phyloP scores from a whole-genome alignment of 176 grass and related monocot species.

The Paspalum notatum region DNA sequence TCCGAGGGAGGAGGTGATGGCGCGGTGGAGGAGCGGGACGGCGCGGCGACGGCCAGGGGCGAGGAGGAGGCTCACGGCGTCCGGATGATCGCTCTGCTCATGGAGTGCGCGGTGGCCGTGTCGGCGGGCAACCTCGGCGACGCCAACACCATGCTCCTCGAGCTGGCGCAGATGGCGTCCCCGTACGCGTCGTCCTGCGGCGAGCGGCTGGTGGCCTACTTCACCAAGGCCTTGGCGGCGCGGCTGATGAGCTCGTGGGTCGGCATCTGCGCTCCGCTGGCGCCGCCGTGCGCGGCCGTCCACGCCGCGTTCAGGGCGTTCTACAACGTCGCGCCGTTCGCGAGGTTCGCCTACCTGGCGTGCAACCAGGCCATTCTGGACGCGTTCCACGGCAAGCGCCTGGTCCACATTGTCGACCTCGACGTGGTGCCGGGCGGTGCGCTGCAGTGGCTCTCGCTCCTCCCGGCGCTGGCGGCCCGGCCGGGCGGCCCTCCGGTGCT shows the following conservation, averaged over 20 bases:
- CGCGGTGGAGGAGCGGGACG: slow-evolving; percentile 14
- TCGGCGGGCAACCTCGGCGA: slow-evolving; percentile 54
- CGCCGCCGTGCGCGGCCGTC: slow-evolving; percentile 33
- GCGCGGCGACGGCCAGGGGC: not conserved
- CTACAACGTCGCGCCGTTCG: slow-evolving; percentile 54
- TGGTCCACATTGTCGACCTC: slow-evolving; percentile 57
- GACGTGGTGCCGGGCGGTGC: slow-evolving; percentile 56
- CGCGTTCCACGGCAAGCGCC: slow-evolving; percentile 42
- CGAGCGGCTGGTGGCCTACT: slow-evolving; percentile 73
- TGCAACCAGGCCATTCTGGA: slow-evolving; percentile 58
- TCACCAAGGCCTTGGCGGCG: slow-evolving; percentile 53
- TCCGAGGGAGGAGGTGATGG: slow-evolving; percentile 12
- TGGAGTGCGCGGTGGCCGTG: slow-evolving; percentile 64
- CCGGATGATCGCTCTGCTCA: slow-evolving; percentile 56
- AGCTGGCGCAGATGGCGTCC: slow-evolving; percentile 62
- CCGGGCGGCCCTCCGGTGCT: slow-evolving; percentile 39
- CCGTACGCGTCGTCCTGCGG: slow-evolving; percentile 61
- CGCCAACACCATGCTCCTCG: slow-evolving; percentile 52
- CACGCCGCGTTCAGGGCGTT: slow-evolving; percentile 58
- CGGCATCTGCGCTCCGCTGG: slow-evolving; percentile 41
- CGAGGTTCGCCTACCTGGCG: slow-evolving; percentile 45
- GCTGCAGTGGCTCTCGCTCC: slow-evolving; percentile 66
- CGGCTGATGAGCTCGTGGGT: slow-evolving; percentile 59
- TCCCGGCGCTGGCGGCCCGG: slow-evolving; percentile 52
- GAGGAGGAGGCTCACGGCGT: slow-evolving; percentile 47